Conservation (phyloP, 352 stramenopile genomes). For the Phytophthora colocasiae region DNA sequence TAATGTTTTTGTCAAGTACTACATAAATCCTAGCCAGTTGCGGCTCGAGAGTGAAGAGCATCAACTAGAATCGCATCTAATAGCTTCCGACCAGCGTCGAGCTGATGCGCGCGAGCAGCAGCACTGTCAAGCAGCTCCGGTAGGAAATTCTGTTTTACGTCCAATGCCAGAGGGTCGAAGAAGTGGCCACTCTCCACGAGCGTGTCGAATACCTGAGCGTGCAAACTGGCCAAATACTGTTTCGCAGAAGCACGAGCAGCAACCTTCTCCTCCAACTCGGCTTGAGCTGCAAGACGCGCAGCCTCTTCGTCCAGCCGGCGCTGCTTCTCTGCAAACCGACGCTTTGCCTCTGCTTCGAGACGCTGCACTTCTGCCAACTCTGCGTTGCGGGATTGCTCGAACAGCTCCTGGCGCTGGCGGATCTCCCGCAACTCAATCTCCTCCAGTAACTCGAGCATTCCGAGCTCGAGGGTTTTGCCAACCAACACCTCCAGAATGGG, state of each 20-base stretch:
- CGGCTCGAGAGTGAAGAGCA: conserved; percentile 27
- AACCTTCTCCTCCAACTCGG: conserved; percentile 93
- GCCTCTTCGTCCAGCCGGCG: conserved; percentile 85
- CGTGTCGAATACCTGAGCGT: conserved; percentile 88
- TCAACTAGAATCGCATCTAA: conserved; percentile 37
- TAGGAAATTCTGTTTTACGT: conserved; percentile 86
- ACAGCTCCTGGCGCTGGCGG: conserved; percentile 90
- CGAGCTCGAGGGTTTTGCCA: conserved; percentile 94
- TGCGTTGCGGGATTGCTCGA: conserved; percentile 92
- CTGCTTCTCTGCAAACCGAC: conserved; percentile 92
- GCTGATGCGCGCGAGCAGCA: conserved; percentile 49
- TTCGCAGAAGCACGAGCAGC: conserved; percentile 89
- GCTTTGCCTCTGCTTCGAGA: conserved; percentile 93
- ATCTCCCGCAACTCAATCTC: conserved; percentile 94
- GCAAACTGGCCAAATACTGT: conserved; percentile 88
- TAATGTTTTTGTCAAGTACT: conserved; percentile 4
- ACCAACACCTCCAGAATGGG: conserved; percentile 96
- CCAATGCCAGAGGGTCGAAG: conserved; percentile 88
- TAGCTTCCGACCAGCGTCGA: conserved; percentile 35
- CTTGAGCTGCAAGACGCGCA: conserved; percentile 70
- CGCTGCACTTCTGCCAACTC: conserved; percentile 95
- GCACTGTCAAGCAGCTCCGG: conserved; percentile 63
- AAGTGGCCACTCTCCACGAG: conserved; percentile 91
- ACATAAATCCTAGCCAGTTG: conserved; percentile 11
- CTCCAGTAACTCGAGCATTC: conserved; percentile 95